Conservation (phyloP, 805 yeast species). For the Saccharomycopsis fibuligera region DNA sequence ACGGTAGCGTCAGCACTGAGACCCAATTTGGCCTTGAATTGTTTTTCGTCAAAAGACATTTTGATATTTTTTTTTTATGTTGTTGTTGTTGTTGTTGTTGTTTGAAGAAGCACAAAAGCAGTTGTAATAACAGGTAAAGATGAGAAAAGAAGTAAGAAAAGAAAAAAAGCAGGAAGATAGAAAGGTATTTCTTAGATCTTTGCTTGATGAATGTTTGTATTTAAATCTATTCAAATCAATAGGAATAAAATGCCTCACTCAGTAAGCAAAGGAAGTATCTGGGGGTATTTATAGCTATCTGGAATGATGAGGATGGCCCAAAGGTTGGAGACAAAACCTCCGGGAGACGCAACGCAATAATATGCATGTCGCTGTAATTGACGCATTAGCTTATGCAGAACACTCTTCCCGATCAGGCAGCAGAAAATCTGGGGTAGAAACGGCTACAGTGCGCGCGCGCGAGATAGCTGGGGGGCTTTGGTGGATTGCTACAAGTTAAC, state of each 20-base stretch:
- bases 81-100: too few species aligned
- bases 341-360: not conserved
- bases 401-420: not conserved
- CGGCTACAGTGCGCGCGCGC: too few species aligned
- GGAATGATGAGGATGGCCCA: not conserved
- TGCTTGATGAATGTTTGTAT: not conserved
- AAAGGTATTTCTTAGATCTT: too few species aligned
- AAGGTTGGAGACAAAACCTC: not conserved
- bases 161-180: not conserved
- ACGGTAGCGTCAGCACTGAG: conserved; percentile 58
- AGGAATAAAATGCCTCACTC: not conserved
- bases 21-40: conserved; percentile 33
- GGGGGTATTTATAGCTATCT: not conserved
- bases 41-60: conserved; percentile 25
- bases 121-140: not conserved
- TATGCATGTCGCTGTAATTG: not conserved
- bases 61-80: too few species aligned
- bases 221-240: too few species aligned
- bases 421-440: not conserved
- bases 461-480: too few species aligned
- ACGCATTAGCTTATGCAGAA: too few species aligned
- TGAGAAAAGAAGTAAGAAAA: not conserved
- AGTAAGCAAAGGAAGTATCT: not conserved
- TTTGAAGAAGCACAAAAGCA: not conserved
- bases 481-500: too few species aligned